Percentiles rank a stretch among this genome's conserved stretches.
Evolutionary conservation across 495 filamentous ascomycete genomes (phyloP).

Genomic region (Podospora tetraspora): DNA sequence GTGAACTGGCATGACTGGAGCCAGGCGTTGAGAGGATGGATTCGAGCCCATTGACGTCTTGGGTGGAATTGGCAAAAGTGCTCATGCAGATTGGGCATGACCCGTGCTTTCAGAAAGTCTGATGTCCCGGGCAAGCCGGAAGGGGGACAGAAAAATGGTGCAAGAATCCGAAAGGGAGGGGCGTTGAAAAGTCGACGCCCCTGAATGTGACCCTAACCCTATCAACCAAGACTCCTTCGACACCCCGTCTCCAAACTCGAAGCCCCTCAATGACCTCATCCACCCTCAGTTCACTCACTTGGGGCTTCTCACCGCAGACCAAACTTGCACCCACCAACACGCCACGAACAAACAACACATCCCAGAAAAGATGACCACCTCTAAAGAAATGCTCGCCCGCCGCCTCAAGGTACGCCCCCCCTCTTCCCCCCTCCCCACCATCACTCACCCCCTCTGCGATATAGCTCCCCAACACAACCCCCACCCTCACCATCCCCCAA

Average conservation of each 20-base stretch:
- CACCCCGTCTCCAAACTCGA: not conserved
- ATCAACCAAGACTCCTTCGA: no score
- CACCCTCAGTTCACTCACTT: not conserved
- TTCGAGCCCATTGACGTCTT: not conserved
- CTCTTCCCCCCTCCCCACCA: not conserved
- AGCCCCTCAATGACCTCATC: not conserved
- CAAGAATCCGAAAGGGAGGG: not conserved
- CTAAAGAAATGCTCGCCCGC: not conserved
- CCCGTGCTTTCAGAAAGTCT: not conserved
- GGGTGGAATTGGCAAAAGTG: not conserved
- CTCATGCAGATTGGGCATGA: not conserved
- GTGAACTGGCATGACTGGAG: no score
- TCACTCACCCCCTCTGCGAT: slow-evolving; percentile 4
- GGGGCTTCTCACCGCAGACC: not conserved
- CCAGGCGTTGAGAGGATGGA: not conserved
- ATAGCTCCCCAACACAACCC: slow-evolving; percentile 50
- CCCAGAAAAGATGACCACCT: not conserved
- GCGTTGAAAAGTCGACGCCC: not conserved
- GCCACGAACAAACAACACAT: not conserved
- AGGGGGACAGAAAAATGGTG: not conserved
- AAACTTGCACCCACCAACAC: not conserved
- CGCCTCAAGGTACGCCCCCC: not conserved
- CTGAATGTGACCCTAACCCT: not conserved
- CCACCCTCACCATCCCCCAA: slow-evolving; percentile 46
- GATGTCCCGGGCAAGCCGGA: no score